Percentiles rank a stretch among this genome's conserved stretches.
Evolutionary conservation across 805 yeast species (phyloP).

Genomic region (Candida stauntonica): DNA sequence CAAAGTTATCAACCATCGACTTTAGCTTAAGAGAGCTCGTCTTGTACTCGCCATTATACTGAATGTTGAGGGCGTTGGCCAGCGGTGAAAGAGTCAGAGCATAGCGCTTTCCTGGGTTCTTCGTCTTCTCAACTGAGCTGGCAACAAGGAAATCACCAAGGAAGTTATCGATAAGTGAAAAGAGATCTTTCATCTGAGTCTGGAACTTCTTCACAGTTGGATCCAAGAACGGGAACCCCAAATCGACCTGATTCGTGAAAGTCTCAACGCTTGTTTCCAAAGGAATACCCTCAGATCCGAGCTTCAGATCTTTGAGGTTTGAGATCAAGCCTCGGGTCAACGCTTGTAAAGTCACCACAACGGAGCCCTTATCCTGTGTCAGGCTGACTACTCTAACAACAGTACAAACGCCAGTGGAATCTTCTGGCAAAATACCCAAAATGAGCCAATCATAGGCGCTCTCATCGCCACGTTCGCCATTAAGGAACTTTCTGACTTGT

Average conservation of each 20-base stretch:
- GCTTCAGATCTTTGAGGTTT: not conserved
- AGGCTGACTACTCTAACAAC: constrained; percentile 42
- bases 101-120: constrained; percentile 19
- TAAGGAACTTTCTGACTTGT: constrained; percentile 19
- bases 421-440: constrained; percentile 22
- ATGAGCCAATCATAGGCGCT: constrained; percentile 25
- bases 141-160: constrained; percentile 33
- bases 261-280: constrained; percentile 14
- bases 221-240: constrained; percentile 10
- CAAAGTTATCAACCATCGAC: constrained; percentile 30
- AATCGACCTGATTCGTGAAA: constrained; percentile 19
- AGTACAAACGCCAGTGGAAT: constrained; percentile 33
- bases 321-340: constrained; percentile 28
- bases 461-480: constrained; percentile 20
- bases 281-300: not conserved
- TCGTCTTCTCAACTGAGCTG: constrained; percentile 22
- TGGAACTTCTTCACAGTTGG: constrained; percentile 15
- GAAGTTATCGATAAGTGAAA: constrained; percentile 32
- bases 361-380: constrained; percentile 36
- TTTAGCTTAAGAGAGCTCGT: constrained; percentile 40
- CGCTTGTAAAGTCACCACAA: constrained; percentile 48
- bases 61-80: constrained; percentile 53
- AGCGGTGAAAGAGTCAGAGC: constrained; percentile 54
- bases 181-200: constrained; percentile 7
- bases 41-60: constrained; percentile 45